Percentiles rank a stretch among this genome's conserved stretches.
Evolutionary conservation across 2,329 filamentous ascomycete genomes (phyloP).

Genomic region (Akanthomyces lecanii): DNA sequence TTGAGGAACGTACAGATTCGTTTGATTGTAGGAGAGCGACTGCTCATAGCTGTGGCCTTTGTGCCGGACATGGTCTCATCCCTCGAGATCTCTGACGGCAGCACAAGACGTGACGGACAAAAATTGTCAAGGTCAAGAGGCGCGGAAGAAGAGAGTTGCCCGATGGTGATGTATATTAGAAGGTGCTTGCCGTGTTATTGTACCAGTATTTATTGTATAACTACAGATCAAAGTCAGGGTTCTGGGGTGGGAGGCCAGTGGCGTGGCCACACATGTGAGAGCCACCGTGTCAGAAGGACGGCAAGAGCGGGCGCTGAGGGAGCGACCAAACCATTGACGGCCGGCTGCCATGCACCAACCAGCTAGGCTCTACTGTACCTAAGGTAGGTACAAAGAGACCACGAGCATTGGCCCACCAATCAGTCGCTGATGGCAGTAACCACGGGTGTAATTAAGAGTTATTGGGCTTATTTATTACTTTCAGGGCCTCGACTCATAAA

Average conservation of each 20-base stretch:
- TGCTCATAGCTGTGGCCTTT: constrained; percentile 42
- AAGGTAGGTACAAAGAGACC: too few species aligned
- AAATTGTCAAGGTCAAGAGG: background rate
- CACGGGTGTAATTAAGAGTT: too few species aligned
- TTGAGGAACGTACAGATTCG: constrained; percentile 63
- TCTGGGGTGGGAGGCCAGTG: background rate
- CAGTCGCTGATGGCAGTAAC: too few species aligned
- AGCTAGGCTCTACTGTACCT: too few species aligned
- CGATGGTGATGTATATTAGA: background rate
- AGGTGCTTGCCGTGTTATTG: background rate
- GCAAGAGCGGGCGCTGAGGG: background rate
- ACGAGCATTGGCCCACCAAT: too few species aligned
- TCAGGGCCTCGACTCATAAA: too few species aligned
- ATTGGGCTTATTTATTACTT: too few species aligned
- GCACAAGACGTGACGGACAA: background rate
- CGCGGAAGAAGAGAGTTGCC: background rate
- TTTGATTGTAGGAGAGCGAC: constrained; percentile 78
- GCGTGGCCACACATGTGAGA: constrained; percentile 1
- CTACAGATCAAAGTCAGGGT: background rate
- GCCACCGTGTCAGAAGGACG: constrained; percentile 13
- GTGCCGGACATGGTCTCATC: constrained; percentile 5
- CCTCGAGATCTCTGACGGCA: background rate
- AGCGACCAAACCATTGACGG: too few species aligned
- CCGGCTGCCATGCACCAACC: too few species aligned
- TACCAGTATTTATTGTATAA: background rate